Base-by-base conservation (phyloP, 73 alveolate species). In the Paramecium sonneborni region DNA sequence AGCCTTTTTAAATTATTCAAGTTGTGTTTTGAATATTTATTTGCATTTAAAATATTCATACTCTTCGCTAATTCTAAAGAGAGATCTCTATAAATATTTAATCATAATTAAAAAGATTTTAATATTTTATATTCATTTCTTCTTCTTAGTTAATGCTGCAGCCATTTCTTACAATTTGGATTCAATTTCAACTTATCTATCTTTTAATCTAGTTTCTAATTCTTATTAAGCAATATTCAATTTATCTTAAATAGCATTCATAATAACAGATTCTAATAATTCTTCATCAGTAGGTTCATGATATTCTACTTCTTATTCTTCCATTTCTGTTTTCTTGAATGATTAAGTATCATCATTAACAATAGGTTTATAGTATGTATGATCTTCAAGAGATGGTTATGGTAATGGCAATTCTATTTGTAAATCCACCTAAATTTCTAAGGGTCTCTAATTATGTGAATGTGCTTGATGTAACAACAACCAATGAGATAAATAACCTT, bases 401-500 rank as follows among this genome's bases (percentile, higher is more conserved):
- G 84, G 84, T 9, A 62, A 62, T 7, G 84, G 84, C 23, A 62
- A 32, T 12, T 62, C 84, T 11, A 62, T 62, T 62, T 62, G 14
- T n/a, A 62, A 62, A 62, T 62, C 84, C 1, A 62, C 84, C 9
- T 62, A 11, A 6, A 62, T 62, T 26, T 62, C 84, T 62, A 62
- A 62, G 0, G 84, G 84, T 62, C 84, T 62, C 24, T 62, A 9
- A 62, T 62, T 62, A 62, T 30, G 44, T 7, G 84, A 62, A 10
- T 62, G 84, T 30, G 84, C 84, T 32, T 62, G 26, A 26, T 30
- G 39, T 32, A 62, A 62, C 11, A 62, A 62, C 48, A 62, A 32
- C 84, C 84, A 62, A 62, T 62, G 84, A 62, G 84, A 62, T 6
- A 62, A 26, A 32, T 62, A 62, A 62, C 84, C 84, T 62, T 5